phyloP scores from a whole-genome alignment of 2,329 filamentous ascomycete genomes.

The Rhexocercosporidium sp. region DNA sequence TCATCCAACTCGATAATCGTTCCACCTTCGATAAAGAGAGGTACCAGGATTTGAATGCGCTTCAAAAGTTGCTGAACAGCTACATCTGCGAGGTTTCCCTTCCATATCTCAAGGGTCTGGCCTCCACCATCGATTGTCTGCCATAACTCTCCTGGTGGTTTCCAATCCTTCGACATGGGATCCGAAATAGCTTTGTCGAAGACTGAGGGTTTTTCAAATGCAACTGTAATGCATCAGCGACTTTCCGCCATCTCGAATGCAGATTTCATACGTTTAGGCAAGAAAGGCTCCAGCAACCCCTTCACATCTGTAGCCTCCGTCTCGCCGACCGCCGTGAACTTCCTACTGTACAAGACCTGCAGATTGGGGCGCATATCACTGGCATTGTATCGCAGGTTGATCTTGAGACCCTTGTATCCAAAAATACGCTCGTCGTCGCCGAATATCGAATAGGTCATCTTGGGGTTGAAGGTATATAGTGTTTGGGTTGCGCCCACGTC shows the following conservation, averaged over 20 bases:
- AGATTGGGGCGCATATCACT: slow-evolving; percentile 81
- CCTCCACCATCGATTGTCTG: slow-evolving; percentile 65
- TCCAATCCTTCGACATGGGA: slow-evolving; percentile 54
- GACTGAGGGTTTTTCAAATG: slow-evolving; percentile 65
- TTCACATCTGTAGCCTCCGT: slow-evolving; percentile 72
- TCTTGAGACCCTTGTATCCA: slow-evolving; percentile 81
- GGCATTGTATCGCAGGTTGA: slow-evolving; percentile 71
- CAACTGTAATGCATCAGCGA: slow-evolving; percentile 53
- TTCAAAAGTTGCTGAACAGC: slow-evolving; percentile 73
- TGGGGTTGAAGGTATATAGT: slow-evolving; percentile 76
- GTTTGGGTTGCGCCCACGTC: slow-evolving; percentile 57
- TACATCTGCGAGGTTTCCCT: slow-evolving; percentile 72
- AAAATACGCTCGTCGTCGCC: slow-evolving; percentile 92
- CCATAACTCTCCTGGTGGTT: slow-evolving; percentile 77
- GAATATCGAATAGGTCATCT: slow-evolving; percentile 91
- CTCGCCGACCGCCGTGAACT: slow-evolving; percentile 71
- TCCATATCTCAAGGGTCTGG: slow-evolving; percentile 83
- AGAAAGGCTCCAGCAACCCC: slow-evolving; percentile 57
- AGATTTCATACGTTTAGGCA: slow-evolving; percentile 64
- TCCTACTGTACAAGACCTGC: slow-evolving; percentile 71
- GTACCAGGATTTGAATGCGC: slow-evolving; percentile 82
- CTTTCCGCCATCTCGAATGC: slow-evolving; percentile 2
- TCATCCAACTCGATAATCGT: slow-evolving; percentile 73
- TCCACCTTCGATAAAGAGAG: slow-evolving; percentile 94
- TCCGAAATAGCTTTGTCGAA: slow-evolving; percentile 64